Evolutionary conservation across 1,284 basidiomycete species (phyloP).

Genomic region (Polyporus tsugae): DNA sequence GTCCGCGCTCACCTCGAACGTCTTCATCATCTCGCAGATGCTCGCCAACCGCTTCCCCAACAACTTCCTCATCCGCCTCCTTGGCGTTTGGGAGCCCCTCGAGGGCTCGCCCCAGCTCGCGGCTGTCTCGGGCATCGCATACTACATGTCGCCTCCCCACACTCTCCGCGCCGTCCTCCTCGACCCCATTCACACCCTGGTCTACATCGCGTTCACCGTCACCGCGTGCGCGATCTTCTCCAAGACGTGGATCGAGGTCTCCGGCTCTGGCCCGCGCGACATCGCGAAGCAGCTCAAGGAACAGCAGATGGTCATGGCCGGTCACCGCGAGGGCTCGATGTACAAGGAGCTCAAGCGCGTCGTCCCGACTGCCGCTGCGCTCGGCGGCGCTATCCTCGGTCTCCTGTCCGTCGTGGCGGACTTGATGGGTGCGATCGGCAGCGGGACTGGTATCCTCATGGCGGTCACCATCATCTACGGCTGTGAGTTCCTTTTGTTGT

Average conservation of each 20-base stretch:
- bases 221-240: conserved; percentile 97
- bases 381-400: conserved; percentile 96
- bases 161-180: conserved; percentile 87
- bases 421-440: conserved; percentile 94
- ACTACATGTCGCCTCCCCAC: conserved; percentile 98
- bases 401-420: conserved; percentile 96
- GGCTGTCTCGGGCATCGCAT: conserved; percentile 93
- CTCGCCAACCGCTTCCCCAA: conserved; percentile 89
- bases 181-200: conserved; percentile 93
- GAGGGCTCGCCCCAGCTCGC: conserved; percentile 94
- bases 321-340: conserved; percentile 96
- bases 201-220: conserved; percentile 95
- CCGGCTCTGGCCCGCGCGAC: conserved; percentile 93
- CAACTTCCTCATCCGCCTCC: conserved; percentile 89
- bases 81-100: conserved; percentile 97
- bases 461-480: conserved; percentile 98
- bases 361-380: conserved; percentile 96
- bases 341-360: conserved; percentile 99
- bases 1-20: conserved; percentile 91
- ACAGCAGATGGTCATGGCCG: conserved; percentile 98
- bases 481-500: conserved; percentile 63
- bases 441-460: conserved; percentile 97
- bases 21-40: conserved; percentile 98
- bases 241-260: conserved; percentile 99
- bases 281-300: conserved; percentile 99